These are phyloP conservation scores for Phytophthora sp. DNA, from an alignment of 352 stramenopile genomes.

Conservation along the genomic window DNA sequence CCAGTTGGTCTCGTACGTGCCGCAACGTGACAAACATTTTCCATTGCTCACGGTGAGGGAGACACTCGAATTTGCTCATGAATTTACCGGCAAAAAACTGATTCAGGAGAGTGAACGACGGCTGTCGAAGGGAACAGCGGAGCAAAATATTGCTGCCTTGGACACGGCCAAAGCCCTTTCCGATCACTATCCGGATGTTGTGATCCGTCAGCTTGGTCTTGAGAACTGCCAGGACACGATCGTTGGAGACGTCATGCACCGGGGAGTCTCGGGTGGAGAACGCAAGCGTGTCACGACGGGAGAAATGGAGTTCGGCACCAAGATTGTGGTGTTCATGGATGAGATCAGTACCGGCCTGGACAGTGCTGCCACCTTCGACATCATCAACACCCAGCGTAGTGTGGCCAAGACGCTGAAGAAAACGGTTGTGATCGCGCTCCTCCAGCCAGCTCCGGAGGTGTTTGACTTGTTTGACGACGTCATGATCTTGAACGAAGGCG, in stretches of 20 bases:
- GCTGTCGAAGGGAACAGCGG: conserved; percentile 42
- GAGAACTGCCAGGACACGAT: conserved; percentile 57
- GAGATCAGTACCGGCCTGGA: conserved; percentile 65
- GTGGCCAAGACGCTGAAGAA: conserved; percentile 49
- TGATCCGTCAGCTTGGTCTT: conserved; percentile 48
- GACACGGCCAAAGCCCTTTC: conserved; percentile 29
- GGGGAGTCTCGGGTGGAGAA: conserved; percentile 84
- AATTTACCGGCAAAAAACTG: conserved; percentile 55
- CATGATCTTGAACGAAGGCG: conserved; percentile 46
- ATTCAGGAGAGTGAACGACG: conserved; percentile 33
- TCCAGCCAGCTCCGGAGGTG: conserved; percentile 77
- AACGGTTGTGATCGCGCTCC: conserved; percentile 69
- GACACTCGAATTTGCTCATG: conserved; percentile 63
- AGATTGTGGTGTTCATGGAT: conserved; percentile 81
- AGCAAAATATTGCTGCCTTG: conserved; percentile 31
- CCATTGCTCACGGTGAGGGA: conserved; percentile 35
- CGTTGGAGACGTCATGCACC: conserved; percentile 55
- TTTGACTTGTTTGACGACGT: conserved; percentile 56
- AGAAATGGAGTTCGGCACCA: conserved; percentile 83
- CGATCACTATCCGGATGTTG: conserved; percentile 49
- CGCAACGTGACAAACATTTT: conserved; percentile 92
- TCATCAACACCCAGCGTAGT: conserved; percentile 43
- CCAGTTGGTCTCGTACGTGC: conserved; percentile 47
- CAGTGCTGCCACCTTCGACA: conserved; percentile 58
- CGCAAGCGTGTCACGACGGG: conserved; percentile 90